Base-by-base conservation (phyloP, 441 rosid genomes). In the Erodium trifolium region DNA sequence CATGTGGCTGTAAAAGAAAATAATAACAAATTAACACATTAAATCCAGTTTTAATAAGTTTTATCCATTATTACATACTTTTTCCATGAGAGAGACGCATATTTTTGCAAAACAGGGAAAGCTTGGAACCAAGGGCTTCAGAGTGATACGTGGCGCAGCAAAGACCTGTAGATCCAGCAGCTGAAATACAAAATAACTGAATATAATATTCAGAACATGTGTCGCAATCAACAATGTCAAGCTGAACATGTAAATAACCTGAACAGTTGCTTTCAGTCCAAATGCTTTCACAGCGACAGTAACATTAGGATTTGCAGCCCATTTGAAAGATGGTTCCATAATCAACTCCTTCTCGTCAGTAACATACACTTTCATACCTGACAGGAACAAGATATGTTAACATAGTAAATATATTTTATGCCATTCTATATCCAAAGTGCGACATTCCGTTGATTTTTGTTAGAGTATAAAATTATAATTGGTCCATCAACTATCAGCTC, bases 101-200 rank as follows among this genome's bases (percentile, higher is more conserved):
- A 93, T 88, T 63, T 73, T 91, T 68, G 96, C 96, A 79, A 93
- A 93, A 78, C 99, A 93, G 63, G 99, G 99, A 75, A 93, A 93
- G 72, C 88, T 84, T 8, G 97, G 97, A 74, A 90, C 96, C 77
- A 93, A 73, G 14, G 99, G 99, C 84, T 91, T 93, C 76, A 93
- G 82, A 73, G 99, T 93, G 75, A 93, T 86, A 9, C 45, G 90
- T 43, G 97, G 99, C 68, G 76, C 70, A 47, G 88, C 91, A 86
- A 93, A 91, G 53, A 93, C 89, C 83, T 93, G 97, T 70, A 93
- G 71, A 83, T 91, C 97, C 53, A 93, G 76, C 75, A 88, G 85
- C 97, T 93, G 81, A 64, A 73, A 39, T 37, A 39, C 45, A 39
- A 39, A 5, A 39, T 39, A 9, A 39, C 45, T 5, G 45, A 39